Base-by-base conservation (phyloP, 441 rosid genomes). In the Euphorbia celastroides region DNA sequence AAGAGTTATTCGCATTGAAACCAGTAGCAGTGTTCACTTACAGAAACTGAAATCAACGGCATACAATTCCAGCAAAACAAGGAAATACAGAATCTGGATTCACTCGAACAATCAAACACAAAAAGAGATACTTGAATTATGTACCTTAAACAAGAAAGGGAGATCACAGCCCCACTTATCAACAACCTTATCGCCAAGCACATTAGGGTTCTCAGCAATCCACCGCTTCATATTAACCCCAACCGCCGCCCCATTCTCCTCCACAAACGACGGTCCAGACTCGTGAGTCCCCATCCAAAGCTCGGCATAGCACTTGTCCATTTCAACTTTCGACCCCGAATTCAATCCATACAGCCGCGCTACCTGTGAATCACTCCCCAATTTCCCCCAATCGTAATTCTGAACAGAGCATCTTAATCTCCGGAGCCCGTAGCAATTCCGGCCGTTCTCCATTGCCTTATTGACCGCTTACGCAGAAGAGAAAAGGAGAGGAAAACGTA, bases 131-230 rank as follows among this genome's bases (percentile, higher is more conserved):
- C 19, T 7, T 13, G 56, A 51, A 60, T 2, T 3, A 28, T 23
- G 44, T 77, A 92, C 94, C 97, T 88, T 85, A 83, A 86, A 88
- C 74, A 84, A 74, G 79, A 86, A 89, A 68, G 96, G 98, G 69
- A 87, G 88, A 84, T 89, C 86, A 72, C 68, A 81, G 0, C 93
- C 97, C 95, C 92, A 88, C 71, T 79, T 77, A 22, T 70, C 73
- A 74, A 85, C 65, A 70, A 86, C 96, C 76, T 65, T 80, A n/a
- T 79, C 74, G 23, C 96, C 96, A 38, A 87, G 85, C 57, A 81
- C 86, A 69, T 72, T n/a, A 54, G 89, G 88, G 36, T 86, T 72
- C 56, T 80, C 70, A 64, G 34, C 69, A 79, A 86, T 72, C 93
- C 91, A 88, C 26, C 83, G 76, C 72, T 84, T 94, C 78, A 89